Evolutionary conservation across 1,139 yeast species (phyloP).

Genomic region (Sugiyamaella japonica): DNA sequence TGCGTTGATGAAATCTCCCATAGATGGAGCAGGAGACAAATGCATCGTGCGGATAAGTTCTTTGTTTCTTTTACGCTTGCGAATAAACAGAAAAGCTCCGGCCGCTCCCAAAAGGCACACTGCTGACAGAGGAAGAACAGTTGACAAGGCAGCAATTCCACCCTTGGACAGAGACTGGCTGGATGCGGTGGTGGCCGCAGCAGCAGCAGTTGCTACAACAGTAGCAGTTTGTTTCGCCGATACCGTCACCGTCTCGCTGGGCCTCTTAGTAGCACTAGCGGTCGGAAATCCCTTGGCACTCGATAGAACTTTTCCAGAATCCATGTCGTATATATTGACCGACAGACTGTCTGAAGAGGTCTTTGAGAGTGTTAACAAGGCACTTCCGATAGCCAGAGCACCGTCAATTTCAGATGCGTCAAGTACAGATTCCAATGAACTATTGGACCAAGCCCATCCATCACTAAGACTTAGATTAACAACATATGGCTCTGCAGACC

Average conservation of each 20-base stretch:
- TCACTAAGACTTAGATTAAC: constrained; percentile 43
- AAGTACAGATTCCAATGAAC: constrained; percentile 24
- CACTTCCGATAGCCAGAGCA: constrained; percentile 44
- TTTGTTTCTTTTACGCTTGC: constrained; percentile 19
- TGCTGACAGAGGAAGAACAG: constrained; percentile 38
- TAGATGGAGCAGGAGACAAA: constrained; percentile 25
- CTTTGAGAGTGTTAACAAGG: constrained; percentile 40
- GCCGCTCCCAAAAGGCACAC: constrained; percentile 30
- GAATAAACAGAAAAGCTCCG: constrained; percentile 29
- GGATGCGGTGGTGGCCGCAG: constrained; percentile 16
- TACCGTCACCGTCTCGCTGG: constrained; percentile 30
- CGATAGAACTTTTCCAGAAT: constrained; percentile 4
- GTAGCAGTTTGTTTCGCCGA: constrained; percentile 36
- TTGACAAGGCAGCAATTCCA: constrained; percentile 40
- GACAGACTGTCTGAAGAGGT: constrained; percentile 7
- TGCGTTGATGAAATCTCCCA: constrained; percentile 20
- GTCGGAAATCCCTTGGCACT: constrained; percentile 18
- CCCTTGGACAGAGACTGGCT: constrained; percentile 29
- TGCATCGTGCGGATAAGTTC: constrained; percentile 18
- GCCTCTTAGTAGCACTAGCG: constrained; percentile 14
- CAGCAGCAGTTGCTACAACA: constrained; percentile 20
- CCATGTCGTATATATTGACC: constrained; percentile 14
- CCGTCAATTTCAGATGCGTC: constrained; percentile 38
- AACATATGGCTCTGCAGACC: constrained; percentile 46
- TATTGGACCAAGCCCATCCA: constrained; percentile 49